phyloP scores from a whole-genome alignment of 1,284 basidiomycete genomes.

The Heterobasidion occidentale region DNA sequence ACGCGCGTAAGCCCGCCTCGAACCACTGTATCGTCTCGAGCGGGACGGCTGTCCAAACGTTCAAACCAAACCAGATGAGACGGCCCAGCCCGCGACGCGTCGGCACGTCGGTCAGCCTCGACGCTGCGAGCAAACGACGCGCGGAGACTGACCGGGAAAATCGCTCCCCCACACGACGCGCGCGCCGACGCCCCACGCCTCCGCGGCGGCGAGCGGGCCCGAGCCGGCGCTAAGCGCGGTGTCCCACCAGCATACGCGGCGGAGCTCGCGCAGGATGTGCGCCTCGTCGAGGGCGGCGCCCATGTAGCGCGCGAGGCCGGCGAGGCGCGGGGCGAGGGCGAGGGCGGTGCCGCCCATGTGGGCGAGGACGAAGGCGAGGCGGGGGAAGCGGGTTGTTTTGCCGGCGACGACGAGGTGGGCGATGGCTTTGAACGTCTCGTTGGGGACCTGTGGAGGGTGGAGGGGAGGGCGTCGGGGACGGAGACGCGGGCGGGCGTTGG shows the following conservation, averaged over 20 bases:
- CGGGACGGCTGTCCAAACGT: slow-evolving; percentile 40
- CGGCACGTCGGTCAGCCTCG: background rate
- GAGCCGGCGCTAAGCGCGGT: slow-evolving; percentile 54
- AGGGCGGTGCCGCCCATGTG: slow-evolving; percentile 60
- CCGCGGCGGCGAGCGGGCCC: slow-evolving; percentile 38
- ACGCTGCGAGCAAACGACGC: background rate
- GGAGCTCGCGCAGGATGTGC: slow-evolving; percentile 60
- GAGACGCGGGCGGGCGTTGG: no score
- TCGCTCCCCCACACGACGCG: slow-evolving; percentile 63
- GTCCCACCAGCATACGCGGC: slow-evolving; percentile 59
- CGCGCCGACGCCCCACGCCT: slow-evolving; percentile 37
- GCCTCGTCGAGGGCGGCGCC: slow-evolving; percentile 49
- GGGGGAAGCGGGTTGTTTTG: slow-evolving; percentile 50
- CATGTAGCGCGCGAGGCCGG: slow-evolving; percentile 57
- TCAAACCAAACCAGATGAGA: no score
- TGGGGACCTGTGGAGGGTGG: slow-evolving; percentile 44
- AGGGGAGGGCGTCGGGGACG: background rate
- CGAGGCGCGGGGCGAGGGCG: slow-evolving; percentile 57
- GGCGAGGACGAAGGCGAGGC: slow-evolving; percentile 56
- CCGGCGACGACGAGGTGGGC: slow-evolving; percentile 65
- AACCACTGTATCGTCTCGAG: slow-evolving; percentile 49
- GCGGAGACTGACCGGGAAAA: slow-evolving; percentile 48
- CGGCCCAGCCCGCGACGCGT: no score
- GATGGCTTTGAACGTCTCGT: slow-evolving; percentile 73
- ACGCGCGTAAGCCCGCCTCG: slow-evolving; percentile 38